These are phyloP conservation scores for Pichia sp. DNA, from an alignment of 1,139 yeast species.

Conservation along the genomic window DNA sequence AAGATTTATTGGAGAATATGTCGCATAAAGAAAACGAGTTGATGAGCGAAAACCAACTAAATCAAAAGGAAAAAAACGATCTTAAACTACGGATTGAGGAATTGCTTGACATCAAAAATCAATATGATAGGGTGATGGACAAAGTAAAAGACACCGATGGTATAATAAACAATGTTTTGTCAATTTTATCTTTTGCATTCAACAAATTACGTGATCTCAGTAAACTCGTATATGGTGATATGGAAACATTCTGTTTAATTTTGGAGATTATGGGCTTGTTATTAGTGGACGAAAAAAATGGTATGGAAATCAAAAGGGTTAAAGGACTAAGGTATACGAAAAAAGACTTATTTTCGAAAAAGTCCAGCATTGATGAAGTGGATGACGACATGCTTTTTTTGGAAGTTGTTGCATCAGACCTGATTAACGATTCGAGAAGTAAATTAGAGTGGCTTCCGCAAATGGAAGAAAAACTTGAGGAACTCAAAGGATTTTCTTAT, in stretches of 20 bases:
- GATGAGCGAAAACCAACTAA: slow-evolving; percentile 46
- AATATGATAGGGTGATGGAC: slow-evolving; percentile 29
- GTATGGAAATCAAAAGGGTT: slow-evolving; percentile 54
- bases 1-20: slow-evolving; percentile 63
- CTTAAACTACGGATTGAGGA: slow-evolving; percentile 46
- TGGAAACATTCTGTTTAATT: slow-evolving; percentile 50
- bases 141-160: slow-evolving; percentile 31
- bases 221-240: slow-evolving; percentile 34
- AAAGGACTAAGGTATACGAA: slow-evolving; percentile 58
- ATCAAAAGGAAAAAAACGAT: slow-evolving; percentile 47
- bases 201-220: slow-evolving; percentile 36
- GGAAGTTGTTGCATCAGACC: slow-evolving; percentile 31
- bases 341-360: slow-evolving; percentile 14
- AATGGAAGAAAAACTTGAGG: slow-evolving; percentile 2
- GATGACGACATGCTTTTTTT: slow-evolving; percentile 26
- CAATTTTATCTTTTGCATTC: slow-evolving; percentile 23
- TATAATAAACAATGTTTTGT: slow-evolving; percentile 20
- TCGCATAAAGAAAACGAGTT: slow-evolving; percentile 59
- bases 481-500: neutral
- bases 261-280: slow-evolving; percentile 78
- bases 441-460: slow-evolving; percentile 28
- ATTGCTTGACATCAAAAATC: slow-evolving; percentile 44
- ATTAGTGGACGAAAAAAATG: slow-evolving; percentile 41
- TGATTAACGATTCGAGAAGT: slow-evolving; percentile 29
- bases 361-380: slow-evolving; percentile 9